Evolutionary conservation across 2,329 filamentous ascomycete species (phyloP), one percentile per base, ranked within the genome.

Genomic region (Scytalidium lignicola): DNA sequence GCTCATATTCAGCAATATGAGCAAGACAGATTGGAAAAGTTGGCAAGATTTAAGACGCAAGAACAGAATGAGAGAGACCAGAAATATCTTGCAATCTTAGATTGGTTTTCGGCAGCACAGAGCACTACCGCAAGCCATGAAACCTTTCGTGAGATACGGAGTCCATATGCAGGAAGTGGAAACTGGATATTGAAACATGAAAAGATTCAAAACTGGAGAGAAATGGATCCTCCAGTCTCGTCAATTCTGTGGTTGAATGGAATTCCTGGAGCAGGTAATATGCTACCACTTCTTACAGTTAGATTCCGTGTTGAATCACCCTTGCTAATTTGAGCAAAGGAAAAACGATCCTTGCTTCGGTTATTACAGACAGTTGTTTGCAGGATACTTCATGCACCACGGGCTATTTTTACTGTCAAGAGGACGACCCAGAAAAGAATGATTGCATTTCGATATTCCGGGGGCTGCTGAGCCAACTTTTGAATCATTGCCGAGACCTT

Each of bases 361-460:
- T 65, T 2, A 55, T 70, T 23, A 50, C 72, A 19, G 66, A 72
- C 37, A 56, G 63, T 5, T 52, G 54, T 50, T 20, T 52, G 48
- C n/a, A 46, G 41, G 12, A 37, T 52, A 3, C 22, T 47, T 17
- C 41, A 28, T 26, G 4, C 51, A 39, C 56, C 26, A 60, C 63
- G 15, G 48, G 58, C 7, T 72, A 60, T 55, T 72, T 71, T 57
- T 72, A 72, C 50, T 72, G 68, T 56, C 67, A 63, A 41, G 51
- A 66, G 23, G 55, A 56, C 2, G 60, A 70, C 43, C 17, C 44
- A 6, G 46, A 59, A 4, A 61, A 59, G 41, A 62, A 64, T 47
- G 63, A 55, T 1, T 70, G 66, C 32, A 52, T 65, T 5, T 53
- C 58, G 3, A 55, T 72, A 41, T 56, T 62, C 8, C 59, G 64